phyloP scores from a whole-genome alignment of 2,329 filamentous ascomycete species.

The Blastomyces parvus region DNA sequence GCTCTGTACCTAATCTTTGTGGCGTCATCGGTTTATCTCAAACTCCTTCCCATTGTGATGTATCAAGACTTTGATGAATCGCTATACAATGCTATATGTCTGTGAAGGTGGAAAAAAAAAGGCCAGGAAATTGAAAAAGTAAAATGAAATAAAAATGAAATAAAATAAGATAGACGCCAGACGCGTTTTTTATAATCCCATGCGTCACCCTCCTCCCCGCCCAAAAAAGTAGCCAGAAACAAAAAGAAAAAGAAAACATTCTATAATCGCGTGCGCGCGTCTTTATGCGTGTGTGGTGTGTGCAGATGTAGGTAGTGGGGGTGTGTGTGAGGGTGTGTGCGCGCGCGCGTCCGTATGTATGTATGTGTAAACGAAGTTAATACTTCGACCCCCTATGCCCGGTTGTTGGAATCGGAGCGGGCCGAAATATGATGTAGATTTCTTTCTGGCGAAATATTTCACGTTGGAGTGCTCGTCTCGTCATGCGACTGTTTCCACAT shows the following conservation, averaged over 20 bases:
- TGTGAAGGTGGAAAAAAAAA: too few species aligned
- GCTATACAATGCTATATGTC: too few species aligned
- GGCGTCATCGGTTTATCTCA: too few species aligned
- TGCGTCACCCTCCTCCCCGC: too few species aligned
- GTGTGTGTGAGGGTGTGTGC: background rate
- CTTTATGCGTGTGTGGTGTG: background rate
- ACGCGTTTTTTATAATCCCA: too few species aligned
- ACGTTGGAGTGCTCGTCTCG: conserved; percentile 3
- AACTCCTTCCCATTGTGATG: too few species aligned
- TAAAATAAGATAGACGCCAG: too few species aligned
- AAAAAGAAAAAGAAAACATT: background rate
- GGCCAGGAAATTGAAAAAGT: too few species aligned
- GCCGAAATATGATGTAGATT: background rate
- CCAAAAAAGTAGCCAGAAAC: background rate
- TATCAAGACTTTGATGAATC: too few species aligned
- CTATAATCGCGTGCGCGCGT: background rate
- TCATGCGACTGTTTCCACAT: background rate
- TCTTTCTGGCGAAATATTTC: background rate
- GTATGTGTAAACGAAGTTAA: background rate
- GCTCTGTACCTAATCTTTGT: too few species aligned
- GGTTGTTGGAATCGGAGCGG: conserved; percentile 4
- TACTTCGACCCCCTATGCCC: background rate
- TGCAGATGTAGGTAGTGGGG: background rate
- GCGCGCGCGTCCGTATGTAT: background rate
- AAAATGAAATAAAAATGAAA: too few species aligned